phyloP scores from a whole-genome alignment of 345 rosid genomes.

The Gossypium anomalum region DNA sequence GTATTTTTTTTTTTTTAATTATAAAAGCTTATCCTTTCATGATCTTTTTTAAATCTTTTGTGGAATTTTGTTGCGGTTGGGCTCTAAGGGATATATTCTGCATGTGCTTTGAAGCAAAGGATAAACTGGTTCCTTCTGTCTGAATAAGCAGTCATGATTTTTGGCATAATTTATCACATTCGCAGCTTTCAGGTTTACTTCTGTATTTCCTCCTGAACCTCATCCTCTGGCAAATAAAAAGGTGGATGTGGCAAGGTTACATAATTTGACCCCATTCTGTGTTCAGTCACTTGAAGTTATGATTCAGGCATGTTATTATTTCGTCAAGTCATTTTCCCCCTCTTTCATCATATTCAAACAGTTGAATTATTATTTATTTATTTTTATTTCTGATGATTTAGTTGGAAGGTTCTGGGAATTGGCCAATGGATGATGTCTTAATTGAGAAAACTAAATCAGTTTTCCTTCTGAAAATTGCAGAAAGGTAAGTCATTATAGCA shows the following conservation, averaged over 20 bases:
- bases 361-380: not conserved
- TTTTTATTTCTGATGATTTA: conserved; percentile 28
- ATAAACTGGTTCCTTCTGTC: conserved; percentile 3
- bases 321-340: not conserved
- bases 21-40: not conserved
- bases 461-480: conserved; percentile 87
- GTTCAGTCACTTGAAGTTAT: conserved; percentile 77
- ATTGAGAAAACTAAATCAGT: conserved; percentile 87
- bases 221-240: conserved; percentile 67
- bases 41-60: not conserved
- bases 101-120: not conserved
- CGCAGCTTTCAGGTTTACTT: conserved; percentile 82
- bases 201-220: conserved; percentile 90
- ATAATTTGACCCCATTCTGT: conserved; percentile 48
- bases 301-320: conserved; percentile 63
- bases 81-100: not conserved
- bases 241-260: conserved; percentile 37
- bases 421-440: conserved; percentile 86
- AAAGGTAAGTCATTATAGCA: conserved; percentile 46
- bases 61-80: not conserved
- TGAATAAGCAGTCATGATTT: conserved; percentile 12
- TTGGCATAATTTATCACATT: conserved; percentile 6
- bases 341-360: conserved; percentile 4
- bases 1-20: conserved; percentile 29
- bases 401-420: conserved; percentile 98